Conservation (phyloP, 73 alveolate species). For the Paramecium tetraurelia region DNA sequence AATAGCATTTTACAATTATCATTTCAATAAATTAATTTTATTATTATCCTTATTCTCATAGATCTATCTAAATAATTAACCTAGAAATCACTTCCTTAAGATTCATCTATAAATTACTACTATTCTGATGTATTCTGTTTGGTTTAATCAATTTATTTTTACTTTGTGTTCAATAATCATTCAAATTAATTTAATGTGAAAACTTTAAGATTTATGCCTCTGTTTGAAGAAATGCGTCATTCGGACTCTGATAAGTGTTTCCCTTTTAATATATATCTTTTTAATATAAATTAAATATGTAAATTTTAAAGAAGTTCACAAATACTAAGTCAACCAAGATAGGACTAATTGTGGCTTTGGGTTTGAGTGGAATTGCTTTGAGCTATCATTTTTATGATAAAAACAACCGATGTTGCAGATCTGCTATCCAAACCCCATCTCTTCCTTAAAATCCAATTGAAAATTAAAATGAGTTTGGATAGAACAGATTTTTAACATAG, state of each 20-base stretch:
- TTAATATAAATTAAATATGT: not conserved
- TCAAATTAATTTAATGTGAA: too few species aligned
- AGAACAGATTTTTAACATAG: conserved; percentile 43
- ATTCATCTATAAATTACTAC: too few species aligned
- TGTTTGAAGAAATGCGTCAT: not conserved
- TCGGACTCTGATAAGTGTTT: not conserved
- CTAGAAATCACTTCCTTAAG: too few species aligned
- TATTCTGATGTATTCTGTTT: too few species aligned
- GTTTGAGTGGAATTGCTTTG: not conserved
- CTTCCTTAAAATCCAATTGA: not conserved
- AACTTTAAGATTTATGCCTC: not conserved
- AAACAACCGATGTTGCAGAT: not conserved
- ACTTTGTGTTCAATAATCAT: too few species aligned
- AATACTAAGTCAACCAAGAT: not conserved
- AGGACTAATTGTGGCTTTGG: not conserved
- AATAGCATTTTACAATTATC: not conserved
- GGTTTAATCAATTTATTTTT: too few species aligned
- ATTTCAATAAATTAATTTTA: not conserved
- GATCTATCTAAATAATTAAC: too few species aligned
- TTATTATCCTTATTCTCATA: too few species aligned
- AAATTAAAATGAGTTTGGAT: not conserved
- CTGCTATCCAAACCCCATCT: not conserved
- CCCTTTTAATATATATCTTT: not conserved
- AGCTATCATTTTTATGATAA: not conserved
- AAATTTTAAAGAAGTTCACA: not conserved